phyloP scores from a whole-genome alignment of 208 protist genomes.

The Acanthamoeba royreba region DNA sequence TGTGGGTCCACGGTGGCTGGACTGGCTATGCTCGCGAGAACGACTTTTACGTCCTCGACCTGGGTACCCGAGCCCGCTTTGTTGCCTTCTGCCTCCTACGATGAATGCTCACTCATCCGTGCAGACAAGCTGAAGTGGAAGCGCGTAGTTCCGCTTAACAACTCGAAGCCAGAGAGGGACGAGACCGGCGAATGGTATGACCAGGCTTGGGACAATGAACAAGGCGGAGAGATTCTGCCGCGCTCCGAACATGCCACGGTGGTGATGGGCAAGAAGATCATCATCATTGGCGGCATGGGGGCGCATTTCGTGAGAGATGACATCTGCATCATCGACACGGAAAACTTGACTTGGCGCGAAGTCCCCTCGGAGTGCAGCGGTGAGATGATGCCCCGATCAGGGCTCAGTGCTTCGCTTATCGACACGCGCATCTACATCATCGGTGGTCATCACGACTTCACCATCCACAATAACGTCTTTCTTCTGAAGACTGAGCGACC shows the following conservation, averaged over 20 bases:
- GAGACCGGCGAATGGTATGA: conserved; percentile 21
- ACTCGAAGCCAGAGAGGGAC: neutral
- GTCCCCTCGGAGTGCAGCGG: neutral
- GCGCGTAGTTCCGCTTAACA: neutral
- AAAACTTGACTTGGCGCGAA: neutral
- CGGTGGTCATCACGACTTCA: neutral
- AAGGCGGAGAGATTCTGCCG: neutral
- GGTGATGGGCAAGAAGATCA: conserved; percentile 17
- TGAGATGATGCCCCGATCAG: neutral
- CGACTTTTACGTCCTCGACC: conserved; percentile 14
- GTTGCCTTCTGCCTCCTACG: neutral
- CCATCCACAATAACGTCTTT: neutral
- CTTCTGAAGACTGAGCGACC: neutral
- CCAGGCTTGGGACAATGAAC: neutral
- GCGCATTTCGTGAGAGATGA: neutral
- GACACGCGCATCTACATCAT: neutral
- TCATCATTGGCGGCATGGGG: conserved; percentile 10
- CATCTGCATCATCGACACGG: conserved; percentile 15
- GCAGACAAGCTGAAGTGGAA: conserved; percentile 23
- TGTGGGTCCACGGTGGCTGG: conserved; percentile 19
- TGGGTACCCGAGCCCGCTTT: neutral
- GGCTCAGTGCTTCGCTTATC: neutral
- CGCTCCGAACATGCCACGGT: neutral
- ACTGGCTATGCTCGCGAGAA: conserved; percentile 6
- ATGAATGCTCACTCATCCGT: neutral